Conservation (phyloP, 352 stramenopile species). For the Pythium pectinolyticum region DNA sequence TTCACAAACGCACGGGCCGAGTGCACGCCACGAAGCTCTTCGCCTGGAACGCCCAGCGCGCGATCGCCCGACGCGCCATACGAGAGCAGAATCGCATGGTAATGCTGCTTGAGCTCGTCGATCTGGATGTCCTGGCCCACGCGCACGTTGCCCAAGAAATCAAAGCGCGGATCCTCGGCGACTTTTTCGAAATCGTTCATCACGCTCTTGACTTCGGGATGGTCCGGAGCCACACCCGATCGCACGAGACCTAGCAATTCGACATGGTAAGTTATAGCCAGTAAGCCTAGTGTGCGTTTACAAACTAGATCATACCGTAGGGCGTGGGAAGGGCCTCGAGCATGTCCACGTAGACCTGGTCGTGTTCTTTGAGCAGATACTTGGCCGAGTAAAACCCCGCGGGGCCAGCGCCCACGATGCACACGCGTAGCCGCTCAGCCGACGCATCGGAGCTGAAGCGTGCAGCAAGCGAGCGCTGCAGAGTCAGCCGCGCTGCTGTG, state of each 20-base stretch:
- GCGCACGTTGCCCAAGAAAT: constrained; percentile 90
- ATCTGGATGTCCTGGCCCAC: constrained; percentile 89
- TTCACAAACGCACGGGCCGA: constrained; percentile 95
- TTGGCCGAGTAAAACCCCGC: constrained; percentile 94
- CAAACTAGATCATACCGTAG: constrained; percentile 61
- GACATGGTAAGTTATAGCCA: neutral
- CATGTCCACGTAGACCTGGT: constrained; percentile 82
- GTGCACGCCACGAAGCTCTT: constrained; percentile 75
- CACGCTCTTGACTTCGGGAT: constrained; percentile 98
- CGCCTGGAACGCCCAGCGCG: constrained; percentile 84
- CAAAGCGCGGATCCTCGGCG: constrained; percentile 71
- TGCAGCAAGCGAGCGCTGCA: constrained; percentile 13
- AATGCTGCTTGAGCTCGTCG: constrained; percentile 84
- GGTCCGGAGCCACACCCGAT: constrained; percentile 96
- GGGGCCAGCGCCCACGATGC: constrained; percentile 89
- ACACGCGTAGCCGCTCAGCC: constrained; percentile 57
- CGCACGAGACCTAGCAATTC: constrained; percentile 86
- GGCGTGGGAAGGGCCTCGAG: constrained; percentile 94
- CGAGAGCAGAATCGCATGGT: constrained; percentile 95
- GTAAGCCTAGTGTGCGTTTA: neutral
- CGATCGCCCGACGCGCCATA: constrained; percentile 94
- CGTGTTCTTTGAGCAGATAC: constrained; percentile 90
- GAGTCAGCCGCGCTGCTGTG: neutral
- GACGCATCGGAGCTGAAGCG: constrained; percentile 14
- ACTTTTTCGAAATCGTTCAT: constrained; percentile 96